Conservation (phyloP, 2,329 filamentous ascomycete species). For the Talaromyces sp. region DNA sequence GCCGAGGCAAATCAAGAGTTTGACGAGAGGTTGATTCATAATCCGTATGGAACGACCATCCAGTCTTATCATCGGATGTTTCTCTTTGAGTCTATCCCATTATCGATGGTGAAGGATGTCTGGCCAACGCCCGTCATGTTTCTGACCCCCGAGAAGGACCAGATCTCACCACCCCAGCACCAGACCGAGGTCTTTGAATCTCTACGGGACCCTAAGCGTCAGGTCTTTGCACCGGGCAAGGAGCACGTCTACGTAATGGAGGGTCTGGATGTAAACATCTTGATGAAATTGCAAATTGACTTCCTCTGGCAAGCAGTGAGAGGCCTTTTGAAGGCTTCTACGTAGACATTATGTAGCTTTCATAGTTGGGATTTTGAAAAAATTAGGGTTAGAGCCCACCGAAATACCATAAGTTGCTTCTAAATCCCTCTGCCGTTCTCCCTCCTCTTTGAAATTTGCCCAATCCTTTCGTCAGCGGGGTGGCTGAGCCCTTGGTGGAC, state of each 20-base stretch:
- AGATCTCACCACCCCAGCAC: constrained; percentile 26
- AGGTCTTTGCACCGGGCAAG: background rate
- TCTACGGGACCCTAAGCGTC: constrained; percentile 1
- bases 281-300: constrained; percentile 10
- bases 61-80: constrained; percentile 34
- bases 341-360: background rate
- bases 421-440: background rate
- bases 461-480: background rate
- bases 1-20: constrained; percentile 21
- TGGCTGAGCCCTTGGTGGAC: background rate
- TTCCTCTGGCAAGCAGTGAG: constrained; percentile 9
- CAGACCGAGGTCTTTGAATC: constrained; percentile 29
- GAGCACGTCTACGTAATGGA: constrained; percentile 5
- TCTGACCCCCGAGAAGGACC: constrained; percentile 32
- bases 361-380: background rate
- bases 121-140: constrained; percentile 28
- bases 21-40: constrained; percentile 20
- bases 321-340: constrained; percentile 1
- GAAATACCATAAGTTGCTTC: background rate
- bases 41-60: constrained; percentile 26
- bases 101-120: constrained; percentile 22
- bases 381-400: background rate
- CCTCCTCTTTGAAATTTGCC: background rate
- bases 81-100: constrained; percentile 24
- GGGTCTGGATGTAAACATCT: background rate